These are phyloP conservation scores for Camellia japonica DNA, from an alignment of 148 eudicot genomes.

Conservation along the genomic window DNA sequence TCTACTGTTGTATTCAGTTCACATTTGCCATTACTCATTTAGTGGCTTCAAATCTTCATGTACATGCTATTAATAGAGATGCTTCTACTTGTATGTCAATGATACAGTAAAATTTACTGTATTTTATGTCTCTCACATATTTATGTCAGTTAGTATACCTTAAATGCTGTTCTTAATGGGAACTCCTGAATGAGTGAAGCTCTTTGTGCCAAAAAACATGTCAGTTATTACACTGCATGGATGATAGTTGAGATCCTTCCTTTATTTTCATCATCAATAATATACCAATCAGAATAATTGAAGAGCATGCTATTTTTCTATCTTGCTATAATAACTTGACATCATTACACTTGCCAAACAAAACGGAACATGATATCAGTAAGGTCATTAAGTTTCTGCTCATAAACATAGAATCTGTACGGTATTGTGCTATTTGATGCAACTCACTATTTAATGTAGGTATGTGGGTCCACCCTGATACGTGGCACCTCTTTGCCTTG, in stretches of 20 bases:
- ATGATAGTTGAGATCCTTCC: not conserved
- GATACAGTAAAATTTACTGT: not conserved
- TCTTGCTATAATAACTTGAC: not conserved
- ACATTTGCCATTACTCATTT: not conserved
- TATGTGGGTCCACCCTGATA: too few species aligned
- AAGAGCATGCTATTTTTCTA: not conserved
- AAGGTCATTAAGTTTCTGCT: not conserved
- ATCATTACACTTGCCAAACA: not conserved
- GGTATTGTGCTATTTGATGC: not conserved
- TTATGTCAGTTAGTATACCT: not conserved
- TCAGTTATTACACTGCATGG: not conserved
- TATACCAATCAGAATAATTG: not conserved
- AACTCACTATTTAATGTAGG: not conserved
- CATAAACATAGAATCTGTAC: not conserved
- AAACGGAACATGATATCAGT: not conserved
- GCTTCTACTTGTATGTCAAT: not conserved
- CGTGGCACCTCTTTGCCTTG: too few species aligned
- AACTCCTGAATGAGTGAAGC: not conserved
- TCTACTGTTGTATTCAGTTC: not conserved
- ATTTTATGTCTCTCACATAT: not conserved
- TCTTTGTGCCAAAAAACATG: not conserved
- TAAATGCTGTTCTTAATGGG: not conserved
- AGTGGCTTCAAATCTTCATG: not conserved
- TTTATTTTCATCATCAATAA: not conserved
- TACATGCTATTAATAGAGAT: not conserved